Percentiles rank a stretch among this genome's conserved stretches.
Conservation (phyloP, 192 early-diverging fungal species). For the Backusella macrospora region DNA sequence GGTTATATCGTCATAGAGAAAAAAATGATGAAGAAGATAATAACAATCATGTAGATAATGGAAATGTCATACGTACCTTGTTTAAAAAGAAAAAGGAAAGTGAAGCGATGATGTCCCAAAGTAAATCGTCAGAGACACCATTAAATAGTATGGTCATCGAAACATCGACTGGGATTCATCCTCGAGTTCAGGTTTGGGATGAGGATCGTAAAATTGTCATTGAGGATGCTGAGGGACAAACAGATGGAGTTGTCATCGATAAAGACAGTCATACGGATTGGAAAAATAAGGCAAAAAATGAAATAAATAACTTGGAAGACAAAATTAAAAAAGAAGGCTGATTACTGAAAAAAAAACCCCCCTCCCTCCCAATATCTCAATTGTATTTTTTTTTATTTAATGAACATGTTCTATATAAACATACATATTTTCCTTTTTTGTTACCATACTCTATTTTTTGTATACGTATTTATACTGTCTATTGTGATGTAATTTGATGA, state of each 20-base stretch:
- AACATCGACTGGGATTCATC: background rate
- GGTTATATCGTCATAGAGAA: background rate
- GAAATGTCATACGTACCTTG: background rate
- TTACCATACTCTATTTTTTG: background rate
- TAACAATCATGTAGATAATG: background rate
- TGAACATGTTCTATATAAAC: background rate
- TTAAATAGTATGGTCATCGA: background rate
- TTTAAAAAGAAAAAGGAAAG: conserved; percentile 6
- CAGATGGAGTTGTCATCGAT: conserved; percentile 11
- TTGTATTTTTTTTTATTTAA: conserved; percentile 11
- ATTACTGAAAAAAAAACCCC: background rate
- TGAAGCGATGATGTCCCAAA: background rate
- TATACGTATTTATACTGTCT: background rate
- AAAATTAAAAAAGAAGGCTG: background rate
- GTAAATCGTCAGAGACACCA: background rate
- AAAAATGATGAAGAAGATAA: background rate
- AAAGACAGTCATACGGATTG: conserved; percentile 22
- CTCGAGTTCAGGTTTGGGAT: conserved; percentile 34
- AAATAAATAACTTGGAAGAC: conserved; percentile 31
- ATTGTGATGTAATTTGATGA: too few relatives aligned
- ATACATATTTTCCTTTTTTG: conserved; percentile 5
- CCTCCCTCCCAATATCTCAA: background rate
- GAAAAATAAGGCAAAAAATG: conserved; percentile 12
- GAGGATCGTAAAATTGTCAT: conserved; percentile 23
- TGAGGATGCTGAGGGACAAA: conserved; percentile 15